Evolutionary conservation across 148 eudicot species (phyloP).

Genomic region (Arctostaphylos glauca): DNA sequence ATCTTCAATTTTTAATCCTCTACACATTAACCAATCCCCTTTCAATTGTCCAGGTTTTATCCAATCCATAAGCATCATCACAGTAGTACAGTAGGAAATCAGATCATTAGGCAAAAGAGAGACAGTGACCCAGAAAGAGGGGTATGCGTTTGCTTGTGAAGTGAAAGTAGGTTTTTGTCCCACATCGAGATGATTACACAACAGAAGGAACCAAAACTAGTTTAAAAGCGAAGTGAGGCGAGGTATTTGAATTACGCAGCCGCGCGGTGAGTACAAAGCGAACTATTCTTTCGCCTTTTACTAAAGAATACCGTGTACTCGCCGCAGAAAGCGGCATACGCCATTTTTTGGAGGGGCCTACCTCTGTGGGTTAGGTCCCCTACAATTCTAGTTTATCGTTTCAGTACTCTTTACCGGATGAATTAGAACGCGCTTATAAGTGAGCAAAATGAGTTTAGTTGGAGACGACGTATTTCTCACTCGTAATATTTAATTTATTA

Average conservation of each 20-base stretch:
- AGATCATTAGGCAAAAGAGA: background rate
- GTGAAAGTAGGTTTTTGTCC: background rate
- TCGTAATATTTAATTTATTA: too few species aligned
- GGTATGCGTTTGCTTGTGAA: background rate
- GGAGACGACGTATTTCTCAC: too few species aligned
- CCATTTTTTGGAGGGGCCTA: slow-evolving; percentile 11
- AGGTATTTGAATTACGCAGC: background rate
- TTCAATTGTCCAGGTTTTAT: background rate
- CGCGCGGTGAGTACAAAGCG: slow-evolving; percentile 22
- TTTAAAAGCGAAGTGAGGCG: background rate
- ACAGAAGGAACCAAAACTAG: background rate
- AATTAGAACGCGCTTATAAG: too few species aligned
- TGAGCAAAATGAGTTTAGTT: too few species aligned
- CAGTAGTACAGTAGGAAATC: background rate
- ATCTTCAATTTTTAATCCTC: background rate
- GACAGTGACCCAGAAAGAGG: background rate
- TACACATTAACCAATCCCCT: background rate
- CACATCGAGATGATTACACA: background rate
- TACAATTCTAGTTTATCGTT: background rate
- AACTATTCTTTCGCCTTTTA: slow-evolving; percentile 34
- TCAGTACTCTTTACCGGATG: too few species aligned
- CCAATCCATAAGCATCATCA: background rate
- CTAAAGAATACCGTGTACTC: slow-evolving; percentile 30
- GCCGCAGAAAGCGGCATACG: slow-evolving; percentile 21
- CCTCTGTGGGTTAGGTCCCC: background rate